These are phyloP conservation scores for Periconia sp. DNA, from an alignment of 2,329 filamentous ascomycete genomes.

Conservation along the genomic window DNA sequence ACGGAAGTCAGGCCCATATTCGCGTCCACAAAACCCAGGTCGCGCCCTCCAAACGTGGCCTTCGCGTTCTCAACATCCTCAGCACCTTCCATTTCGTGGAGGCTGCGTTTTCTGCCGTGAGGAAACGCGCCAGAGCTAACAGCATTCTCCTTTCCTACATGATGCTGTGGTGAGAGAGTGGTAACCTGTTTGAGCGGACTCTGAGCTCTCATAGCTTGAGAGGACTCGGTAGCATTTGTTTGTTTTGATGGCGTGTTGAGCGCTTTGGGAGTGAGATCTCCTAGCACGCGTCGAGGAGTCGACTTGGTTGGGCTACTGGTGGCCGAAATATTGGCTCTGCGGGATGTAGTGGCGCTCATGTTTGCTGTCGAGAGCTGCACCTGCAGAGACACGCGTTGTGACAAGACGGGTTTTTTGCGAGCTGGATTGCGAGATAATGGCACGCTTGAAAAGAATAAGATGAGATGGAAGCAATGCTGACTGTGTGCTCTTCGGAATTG, in stretches of 20 bases:
- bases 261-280: constrained; percentile 41
- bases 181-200: constrained; percentile 44
- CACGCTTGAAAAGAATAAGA: constrained; percentile 1
- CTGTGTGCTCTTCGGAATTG: constrained; percentile 4
- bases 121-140: constrained; percentile 17
- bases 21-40: constrained; percentile 15
- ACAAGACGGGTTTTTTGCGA: constrained; percentile 15
- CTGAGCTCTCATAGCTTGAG: constrained; percentile 29
- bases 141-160: constrained; percentile 39
- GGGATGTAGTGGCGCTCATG: constrained; percentile 31
- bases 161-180: constrained; percentile 26
- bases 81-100: constrained; percentile 42
- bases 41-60: constrained; percentile 32
- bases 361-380: constrained; percentile 15
- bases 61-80: constrained; percentile 34
- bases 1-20: constrained; percentile 28
- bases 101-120: constrained; percentile 41
- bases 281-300: constrained; percentile 41
- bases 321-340: constrained; percentile 29
- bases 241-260: constrained; percentile 41
- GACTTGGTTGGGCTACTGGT: constrained; percentile 34
- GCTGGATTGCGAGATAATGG: constrained; percentile 4
- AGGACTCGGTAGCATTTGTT: constrained; percentile 20
- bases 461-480: constrained; percentile 9
- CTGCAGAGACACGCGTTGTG: constrained; percentile 28